phyloP scores from a whole-genome alignment of 108 stramenopile genomes.

The Pseudonitzschia multistriata region DNA sequence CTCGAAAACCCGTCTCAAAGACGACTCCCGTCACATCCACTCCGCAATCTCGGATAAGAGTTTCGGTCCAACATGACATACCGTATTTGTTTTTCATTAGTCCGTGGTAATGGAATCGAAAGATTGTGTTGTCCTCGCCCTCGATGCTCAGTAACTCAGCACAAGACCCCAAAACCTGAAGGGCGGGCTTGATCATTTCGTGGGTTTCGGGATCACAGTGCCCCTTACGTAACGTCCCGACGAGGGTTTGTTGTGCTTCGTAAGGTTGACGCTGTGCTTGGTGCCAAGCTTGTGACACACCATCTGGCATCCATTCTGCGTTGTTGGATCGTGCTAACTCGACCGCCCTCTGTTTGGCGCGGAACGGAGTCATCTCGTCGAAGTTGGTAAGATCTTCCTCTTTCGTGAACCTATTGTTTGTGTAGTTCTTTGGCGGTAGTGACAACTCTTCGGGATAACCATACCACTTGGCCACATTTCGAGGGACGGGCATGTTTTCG shows the following conservation, averaged over 20 bases:
- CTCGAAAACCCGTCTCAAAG: conserved; percentile 81
- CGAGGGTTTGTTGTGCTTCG: conserved; percentile 59
- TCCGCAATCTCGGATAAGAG: conserved; percentile 71
- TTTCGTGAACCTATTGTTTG: conserved; percentile 80
- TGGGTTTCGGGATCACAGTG: conserved; percentile 50
- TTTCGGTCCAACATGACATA: conserved; percentile 77
- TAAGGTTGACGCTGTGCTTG: conserved; percentile 48
- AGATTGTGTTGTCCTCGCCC: conserved; percentile 48
- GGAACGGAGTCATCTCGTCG: conserved; percentile 59
- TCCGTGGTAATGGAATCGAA: conserved; percentile 86
- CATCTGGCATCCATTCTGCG: conserved; percentile 80
- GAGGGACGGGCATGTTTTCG: conserved; percentile 52
- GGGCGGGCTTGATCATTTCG: conserved; percentile 70
- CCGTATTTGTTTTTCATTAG: conserved; percentile 81
- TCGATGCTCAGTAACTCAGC: conserved; percentile 78
- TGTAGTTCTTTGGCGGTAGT: conserved; percentile 58
- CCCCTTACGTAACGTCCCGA: conserved; percentile 68
- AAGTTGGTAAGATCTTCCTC: conserved; percentile 67
- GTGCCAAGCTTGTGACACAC: conserved; percentile 57
- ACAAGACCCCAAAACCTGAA: conserved; percentile 65
- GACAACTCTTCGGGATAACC: conserved; percentile 68
- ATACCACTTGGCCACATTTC: conserved; percentile 78
- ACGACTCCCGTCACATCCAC: conserved; percentile 81
- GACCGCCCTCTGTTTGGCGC: conserved; percentile 61
- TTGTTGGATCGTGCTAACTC: conserved; percentile 82